Percentiles rank a stretch among this genome's conserved stretches.
phyloP scores from a whole-genome alignment of 495 filamentous ascomycete genomes.

The Astrothelium macrocarpum region DNA sequence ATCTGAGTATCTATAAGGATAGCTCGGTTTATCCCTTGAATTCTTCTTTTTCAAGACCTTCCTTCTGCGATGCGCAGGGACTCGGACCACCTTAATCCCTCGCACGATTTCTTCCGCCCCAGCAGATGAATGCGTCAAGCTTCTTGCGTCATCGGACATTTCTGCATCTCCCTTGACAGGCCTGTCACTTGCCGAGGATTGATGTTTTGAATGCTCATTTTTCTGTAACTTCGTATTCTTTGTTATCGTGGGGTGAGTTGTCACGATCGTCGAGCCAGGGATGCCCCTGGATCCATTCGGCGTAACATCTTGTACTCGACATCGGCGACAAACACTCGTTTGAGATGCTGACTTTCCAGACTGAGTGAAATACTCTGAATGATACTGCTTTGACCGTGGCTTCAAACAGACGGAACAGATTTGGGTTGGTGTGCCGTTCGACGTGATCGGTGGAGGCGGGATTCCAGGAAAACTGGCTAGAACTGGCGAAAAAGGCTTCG shows the following conservation, averaged over 20 bases:
- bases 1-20: too few relatives aligned
- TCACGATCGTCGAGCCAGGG: too few relatives aligned
- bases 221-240: not conserved
- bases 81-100: slow-evolving; percentile 1
- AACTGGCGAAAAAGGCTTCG: not conserved
- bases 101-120: not conserved
- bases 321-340: slow-evolving; percentile 15
- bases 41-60: not conserved
- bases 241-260: not conserved
- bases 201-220: not conserved
- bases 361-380: slow-evolving; percentile 16
- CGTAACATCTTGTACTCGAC: slow-evolving; percentile 9
- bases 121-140: not conserved
- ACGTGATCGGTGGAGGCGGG: slow-evolving; percentile 4
- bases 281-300: not conserved
- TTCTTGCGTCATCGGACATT: not conserved
- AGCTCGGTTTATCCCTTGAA: not conserved
- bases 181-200: not conserved
- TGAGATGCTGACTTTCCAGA: slow-evolving; percentile 9
- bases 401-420: slow-evolving; percentile 18
- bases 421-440: slow-evolving; percentile 9
- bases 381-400: slow-evolving; percentile 19
- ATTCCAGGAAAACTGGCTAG: not conserved
- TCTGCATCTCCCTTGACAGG: not conserved
- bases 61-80: not conserved